Evolutionary conservation across 2,329 filamentous ascomycete genomes (phyloP), one percentile per base, ranked within the genome.

Genomic region (Fusarium pseudograminearum): DNA sequence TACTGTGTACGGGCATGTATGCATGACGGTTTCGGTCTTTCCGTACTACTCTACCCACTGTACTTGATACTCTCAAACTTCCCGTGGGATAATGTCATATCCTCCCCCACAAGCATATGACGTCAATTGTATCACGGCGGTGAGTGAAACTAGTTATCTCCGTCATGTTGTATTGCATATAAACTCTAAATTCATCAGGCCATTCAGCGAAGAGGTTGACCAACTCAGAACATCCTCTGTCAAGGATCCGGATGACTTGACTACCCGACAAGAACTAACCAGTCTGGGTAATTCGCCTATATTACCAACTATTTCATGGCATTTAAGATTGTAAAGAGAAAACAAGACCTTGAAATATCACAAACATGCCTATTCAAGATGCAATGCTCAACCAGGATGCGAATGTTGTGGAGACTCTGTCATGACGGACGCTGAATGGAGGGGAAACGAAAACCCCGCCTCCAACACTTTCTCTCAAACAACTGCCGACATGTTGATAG

Each of bases 401-500:
- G 47, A 38, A 46, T 16, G 44, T 16, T 31, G 61, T 65, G 61
- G 61, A 53, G 61, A 38, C 42, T 64, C 44, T 33, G 64, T 48
- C 42, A 50, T 63, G 36, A 38, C 20, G 34, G 48, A 60, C 40
- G 33, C 36, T 64, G 51, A 40, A n/a, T 15, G 48, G 50, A 45
- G 61, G 61, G 24, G 11, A 52, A 41, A 36, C 18, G 28, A 51
- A 48, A 64, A 36, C 60, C 61, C 61, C 61, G 51, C 59, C 52
- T 65, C 4, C n/a, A 58, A 59, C 38, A 46, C 38, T 59, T 58
- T 30, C 31, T 57, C 59, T 64, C 42, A 55, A 14, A 58, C 33
- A 64, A 64, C 61, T 64, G 44, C 61, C 64, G 57, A 58, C 28
- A 52, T 52, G 44, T 45, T 61, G 61, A 52, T 46, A 60, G 28